phyloP scores from a whole-genome alignment of 441 rosid genomes.

The Kokia cookei region DNA sequence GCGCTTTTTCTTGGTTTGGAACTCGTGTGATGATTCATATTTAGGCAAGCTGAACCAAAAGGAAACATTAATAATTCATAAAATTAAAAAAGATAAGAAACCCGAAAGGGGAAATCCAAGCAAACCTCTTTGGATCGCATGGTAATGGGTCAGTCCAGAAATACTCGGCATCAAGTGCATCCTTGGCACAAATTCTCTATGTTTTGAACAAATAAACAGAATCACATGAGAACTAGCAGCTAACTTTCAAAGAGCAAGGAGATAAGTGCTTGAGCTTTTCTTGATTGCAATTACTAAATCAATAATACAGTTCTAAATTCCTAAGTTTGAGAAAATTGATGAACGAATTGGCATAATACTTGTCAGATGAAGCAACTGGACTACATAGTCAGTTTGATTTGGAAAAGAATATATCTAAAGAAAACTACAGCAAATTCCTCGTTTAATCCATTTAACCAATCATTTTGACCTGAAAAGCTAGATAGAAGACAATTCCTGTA shows the following conservation, averaged over 20 bases:
- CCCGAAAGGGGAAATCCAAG: not conserved
- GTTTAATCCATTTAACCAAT: not conserved
- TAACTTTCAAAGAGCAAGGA: not conserved
- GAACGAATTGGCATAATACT: not conserved
- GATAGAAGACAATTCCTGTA: not conserved
- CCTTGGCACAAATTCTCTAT: conserved; percentile 93
- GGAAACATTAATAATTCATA: not conserved
- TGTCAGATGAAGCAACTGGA: not conserved
- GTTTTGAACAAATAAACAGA: not conserved
- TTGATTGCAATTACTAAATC: not conserved
- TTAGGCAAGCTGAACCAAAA: conserved; percentile 67
- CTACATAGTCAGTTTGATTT: not conserved
- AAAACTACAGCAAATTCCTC: not conserved
- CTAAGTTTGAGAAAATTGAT: not conserved
- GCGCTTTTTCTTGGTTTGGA: conserved; percentile 93
- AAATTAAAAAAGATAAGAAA: not conserved
- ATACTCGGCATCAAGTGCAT: conserved; percentile 97
- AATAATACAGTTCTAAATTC: not conserved
- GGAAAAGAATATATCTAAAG: not conserved
- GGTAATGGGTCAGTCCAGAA: conserved; percentile 95
- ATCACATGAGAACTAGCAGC: not conserved
- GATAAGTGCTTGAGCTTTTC: not conserved
- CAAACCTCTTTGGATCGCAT: conserved; percentile 93
- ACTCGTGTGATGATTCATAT: conserved; percentile 95
- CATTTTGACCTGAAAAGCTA: not conserved